Base-by-base conservation (phyloP, 2,329 filamentous ascomycete species). In the Epichloe bromicola region DNA sequence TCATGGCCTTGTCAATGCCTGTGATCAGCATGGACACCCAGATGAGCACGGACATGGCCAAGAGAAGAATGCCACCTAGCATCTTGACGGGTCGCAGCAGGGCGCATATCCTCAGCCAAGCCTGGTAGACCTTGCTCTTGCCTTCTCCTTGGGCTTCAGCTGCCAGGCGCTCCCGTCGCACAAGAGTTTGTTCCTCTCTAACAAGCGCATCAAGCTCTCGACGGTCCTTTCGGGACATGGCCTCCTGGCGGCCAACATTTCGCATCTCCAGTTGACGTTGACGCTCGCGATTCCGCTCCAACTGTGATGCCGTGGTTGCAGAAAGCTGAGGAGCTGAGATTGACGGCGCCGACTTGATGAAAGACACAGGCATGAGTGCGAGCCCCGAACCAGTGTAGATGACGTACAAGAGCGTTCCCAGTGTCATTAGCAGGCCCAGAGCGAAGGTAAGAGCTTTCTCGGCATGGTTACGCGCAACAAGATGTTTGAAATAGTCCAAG, bases 11-110 rank as follows among this genome's bases (percentile, higher is more conserved):
- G 77, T 98, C 93, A 61, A 97, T 89, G 58, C 83, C 86, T 0
- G 91, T 97, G 63, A 97, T 86, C 58, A 97, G 78, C 88, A 98
- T 97, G 12, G 88, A 95, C 8, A 85, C 78, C 78, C 88, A 95
- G 58, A 94, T 77, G 41, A 95, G 58, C 14, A 95, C 67, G 0
- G 87, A 76, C 20, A 95, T 65, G 2, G 88, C 57, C 34, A 96
- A 75, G 3, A 97, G 71, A 0, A 95, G 58, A 46, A 96, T 73
- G 14, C 93, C 93, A 2, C 88, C 85, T 14, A 97, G 67, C 41
- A 97, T 79, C 71, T 95, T 95, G 59, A 98, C 71, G 1, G 93
- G 93, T 7, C 90, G 80, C 67, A 97, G 85, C 38, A 95, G 69
- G 15, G 87, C 85, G 62, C 87, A 86, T 14, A 86, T 66, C 68